Evolutionary conservation across 306 rosid species (phyloP), one percentile per base, ranked within the genome.

Genomic region (Medicago arabica): DNA sequence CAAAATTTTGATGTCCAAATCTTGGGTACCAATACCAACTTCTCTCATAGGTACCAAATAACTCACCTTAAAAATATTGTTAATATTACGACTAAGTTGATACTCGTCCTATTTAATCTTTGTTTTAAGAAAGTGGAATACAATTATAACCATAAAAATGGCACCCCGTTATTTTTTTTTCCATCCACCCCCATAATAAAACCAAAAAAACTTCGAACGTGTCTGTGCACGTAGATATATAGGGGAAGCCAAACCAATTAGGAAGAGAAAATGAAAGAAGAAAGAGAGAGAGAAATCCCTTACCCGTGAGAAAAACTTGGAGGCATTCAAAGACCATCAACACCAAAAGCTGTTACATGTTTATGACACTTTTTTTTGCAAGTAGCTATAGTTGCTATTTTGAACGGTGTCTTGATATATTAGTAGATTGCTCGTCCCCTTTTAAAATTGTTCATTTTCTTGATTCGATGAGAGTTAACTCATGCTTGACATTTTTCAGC

Each of bases 231-330:
- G 38, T 57, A 76, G 76, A 72, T 12, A 73, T 23, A 50, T 46
- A 44, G 62, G 66, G 18, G 15, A 60, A 70, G 69, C 47, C 75
- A 80, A 78, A 63, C 43, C 58, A 75, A 75, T 44, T 59, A 74
- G 7, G 38, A 61, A 75, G 5, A 60, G 72, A 74, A 47, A 59
- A 57, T 17, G 51, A 64, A 51, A 75, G 51, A 23, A 46, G 80
- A 28, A 10, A 61, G 67, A 62, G 31, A 28, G 31, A 28, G 31
- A 28, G 31, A 28, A 3, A 81, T 51, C 38, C 51, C 10, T 67
- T 74, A 28, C 88, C 86, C 89, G 89, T 88, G 88, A 82, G 77
- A 60, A 83, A 73, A 75, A 12, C 72, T 89, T 89, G 90, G 87
- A 86, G 77, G 82, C 83, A 88, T 86, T 74, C 83, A 71, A 74